phyloP scores from a whole-genome alignment of 208 protist species.

The Endotrypanum monterogeii region DNA sequence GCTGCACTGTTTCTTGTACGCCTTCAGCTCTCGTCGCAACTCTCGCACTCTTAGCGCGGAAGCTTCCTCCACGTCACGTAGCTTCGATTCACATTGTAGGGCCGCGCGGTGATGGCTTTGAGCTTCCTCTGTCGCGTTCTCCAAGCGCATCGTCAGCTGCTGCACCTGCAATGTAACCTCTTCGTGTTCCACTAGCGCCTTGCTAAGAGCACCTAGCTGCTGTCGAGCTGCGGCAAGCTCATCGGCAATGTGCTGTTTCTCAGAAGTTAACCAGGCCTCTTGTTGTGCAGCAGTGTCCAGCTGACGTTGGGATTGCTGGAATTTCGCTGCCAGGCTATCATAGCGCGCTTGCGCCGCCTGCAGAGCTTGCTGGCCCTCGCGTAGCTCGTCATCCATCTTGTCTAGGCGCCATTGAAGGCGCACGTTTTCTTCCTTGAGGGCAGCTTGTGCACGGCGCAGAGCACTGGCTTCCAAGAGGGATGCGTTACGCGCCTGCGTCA shows the following conservation, averaged over 20 bases:
- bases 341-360: constrained; percentile 17
- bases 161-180: constrained; percentile 47
- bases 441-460: constrained; percentile 45
- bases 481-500: constrained; percentile 44
- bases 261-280: constrained; percentile 56
- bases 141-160: constrained; percentile 50
- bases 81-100: constrained; percentile 34
- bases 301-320: constrained; percentile 32
- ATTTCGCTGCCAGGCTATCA: constrained; percentile 27
- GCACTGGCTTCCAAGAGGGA: constrained; percentile 45
- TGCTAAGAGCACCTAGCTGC: constrained; percentile 51
- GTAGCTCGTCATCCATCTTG: constrained; percentile 34
- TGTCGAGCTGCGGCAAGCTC: constrained; percentile 48
- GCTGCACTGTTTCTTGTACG: constrained; percentile 46
- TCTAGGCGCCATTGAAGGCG: constrained; percentile 42
- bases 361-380: constrained; percentile 17
- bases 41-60: constrained; percentile 43
- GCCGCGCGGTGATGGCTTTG: constrained; percentile 39
- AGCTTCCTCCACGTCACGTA: constrained; percentile 57
- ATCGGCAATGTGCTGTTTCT: constrained; percentile 42
- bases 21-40: constrained; percentile 50
- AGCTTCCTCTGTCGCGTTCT: constrained; percentile 52
- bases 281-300: constrained; percentile 55
- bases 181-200: constrained; percentile 31
- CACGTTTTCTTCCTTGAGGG: constrained; percentile 46